A percentile compares a stretch with the other conserved stretches of the same genome.
These are phyloP conservation scores for Leersia perrieri DNA, from an alignment of 176 grass and related monocot genomes.

Conservation along the genomic window DNA sequence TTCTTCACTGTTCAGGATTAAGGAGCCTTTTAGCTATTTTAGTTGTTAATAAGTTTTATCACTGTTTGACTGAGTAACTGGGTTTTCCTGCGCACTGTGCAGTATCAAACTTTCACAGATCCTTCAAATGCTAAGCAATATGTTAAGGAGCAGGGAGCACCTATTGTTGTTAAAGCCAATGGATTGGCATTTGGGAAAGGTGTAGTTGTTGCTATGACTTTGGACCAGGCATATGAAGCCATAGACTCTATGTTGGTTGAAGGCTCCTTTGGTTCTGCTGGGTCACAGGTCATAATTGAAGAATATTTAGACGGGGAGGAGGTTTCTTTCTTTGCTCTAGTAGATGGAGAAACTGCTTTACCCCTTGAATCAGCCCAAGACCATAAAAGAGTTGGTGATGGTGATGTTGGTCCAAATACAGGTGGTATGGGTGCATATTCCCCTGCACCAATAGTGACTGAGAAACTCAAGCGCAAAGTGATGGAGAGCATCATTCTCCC, in stretches of 20 bases:
- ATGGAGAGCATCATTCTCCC: conserved; percentile 75
- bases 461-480: conserved; percentile 46
- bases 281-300: conserved; percentile 60
- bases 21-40: background rate
- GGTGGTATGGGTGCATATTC: conserved; percentile 78
- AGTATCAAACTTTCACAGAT: conserved; percentile 58
- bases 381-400: conserved; percentile 72
- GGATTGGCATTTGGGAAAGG: conserved; percentile 78
- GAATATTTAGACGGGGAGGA: conserved; percentile 78
- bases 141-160: conserved; percentile 53
- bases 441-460: conserved; percentile 60
- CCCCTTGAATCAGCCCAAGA: conserved; percentile 74
- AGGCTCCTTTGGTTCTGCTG: conserved; percentile 64
- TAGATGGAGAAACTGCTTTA: conserved; percentile 63
- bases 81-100: conserved; percentile 19
- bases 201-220: conserved; percentile 68
- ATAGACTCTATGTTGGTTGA: conserved; percentile 74
- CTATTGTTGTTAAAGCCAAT: conserved; percentile 82
- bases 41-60: background rate
- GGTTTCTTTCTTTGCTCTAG: conserved; percentile 71
- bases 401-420: conserved; percentile 65
- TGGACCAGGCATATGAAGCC: conserved; percentile 56
- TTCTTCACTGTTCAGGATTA: background rate
- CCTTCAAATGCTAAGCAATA: conserved; percentile 61
- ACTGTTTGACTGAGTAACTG: background rate